Evolutionary conservation across 495 filamentous ascomycete genomes (phyloP), one percentile per base, ranked within the genome.

Genomic region (Trichoderma erinaceum): DNA sequence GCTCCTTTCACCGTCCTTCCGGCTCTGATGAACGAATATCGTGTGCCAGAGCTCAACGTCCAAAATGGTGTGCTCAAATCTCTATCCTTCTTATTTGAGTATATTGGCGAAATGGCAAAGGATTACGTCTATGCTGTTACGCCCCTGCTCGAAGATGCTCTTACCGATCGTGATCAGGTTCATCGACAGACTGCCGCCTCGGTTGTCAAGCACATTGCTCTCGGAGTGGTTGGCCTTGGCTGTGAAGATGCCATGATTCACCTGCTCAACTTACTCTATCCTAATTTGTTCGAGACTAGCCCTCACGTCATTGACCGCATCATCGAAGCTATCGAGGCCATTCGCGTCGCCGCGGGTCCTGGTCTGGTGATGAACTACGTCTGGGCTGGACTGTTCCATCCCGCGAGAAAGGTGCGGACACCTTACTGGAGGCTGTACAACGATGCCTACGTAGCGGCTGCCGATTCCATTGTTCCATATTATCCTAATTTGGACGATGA

Each of bases 101-200:
- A 99, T 79, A 99, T 99, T 75, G 95, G 95, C 65, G 95, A 99
- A 78, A 97, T 99, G 96, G 93, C 92, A 69, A 98, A 97, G 78
- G 96, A 99, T 77, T 99, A 99, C 77, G 93, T 98, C 78, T 99
- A 98, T 75, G 96, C 96, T 12, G 91, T 98, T 41, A 97, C 92
- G 18, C 95, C 96, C n/a, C 82, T 99, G 18, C 89, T 99, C 10
- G 95, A 98, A 76, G 96, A 99, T 75, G 96, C 96, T 4, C 88
- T 99, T 66, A 96, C 97, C 78, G 96, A 99, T 78, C 88, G 96
- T 61, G 96, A 99, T 77, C 96, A 99, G 79, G 96, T 99, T 7
- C 96, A 99, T 79, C 89, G 96, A 21, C 96, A 99, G 75, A 98
- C 96, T 1, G 95, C 96, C 3, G 95, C 95, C 41, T 90, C 87